Percentiles rank a stretch among this genome's conserved stretches.
These are phyloP conservation scores for Dimargaris xerosporica DNA, from an alignment of 192 early-diverging fungal genomes.

Conservation along the genomic window DNA sequence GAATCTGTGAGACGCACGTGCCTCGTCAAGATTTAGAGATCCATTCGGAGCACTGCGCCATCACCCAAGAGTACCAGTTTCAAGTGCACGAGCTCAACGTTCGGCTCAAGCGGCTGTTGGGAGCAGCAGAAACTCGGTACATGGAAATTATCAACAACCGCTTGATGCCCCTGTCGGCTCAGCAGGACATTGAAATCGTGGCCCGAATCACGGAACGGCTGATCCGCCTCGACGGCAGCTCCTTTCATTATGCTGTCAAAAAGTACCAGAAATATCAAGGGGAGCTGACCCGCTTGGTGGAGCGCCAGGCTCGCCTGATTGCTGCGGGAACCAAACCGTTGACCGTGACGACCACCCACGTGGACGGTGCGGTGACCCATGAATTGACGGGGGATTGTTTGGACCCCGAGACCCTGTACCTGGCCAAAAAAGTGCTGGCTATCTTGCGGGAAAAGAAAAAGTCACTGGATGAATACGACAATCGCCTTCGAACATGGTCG, in stretches of 20 bases:
- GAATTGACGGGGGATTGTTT: not conserved
- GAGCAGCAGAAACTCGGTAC: conserved; percentile 31
- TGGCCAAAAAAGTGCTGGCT: conserved; percentile 26
- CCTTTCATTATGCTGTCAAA: conserved; percentile 7
- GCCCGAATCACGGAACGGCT: conserved; percentile 23
- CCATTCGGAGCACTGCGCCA: conserved; percentile 66
- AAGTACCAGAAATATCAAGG: conserved; percentile 8
- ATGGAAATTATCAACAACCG: conserved; percentile 24
- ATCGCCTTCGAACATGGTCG: conserved; percentile 2
- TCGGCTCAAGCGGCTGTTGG: conserved; percentile 36
- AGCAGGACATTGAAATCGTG: conserved; percentile 23
- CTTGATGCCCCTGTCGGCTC: conserved; percentile 20
- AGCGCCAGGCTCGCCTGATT: not conserved
- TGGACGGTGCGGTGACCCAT: conserved; percentile 1
- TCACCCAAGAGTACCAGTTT: conserved; percentile 53
- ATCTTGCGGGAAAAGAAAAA: conserved; percentile 17
- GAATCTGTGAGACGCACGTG: conserved; percentile 76
- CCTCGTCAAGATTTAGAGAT: conserved; percentile 42
- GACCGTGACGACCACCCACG: not conserved
- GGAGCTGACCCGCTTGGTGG: not conserved
- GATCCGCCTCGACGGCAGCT: conserved; percentile 8
- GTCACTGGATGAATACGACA: conserved; percentile 10
- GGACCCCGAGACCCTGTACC: conserved; percentile 32
- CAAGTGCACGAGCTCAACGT: conserved; percentile 42
- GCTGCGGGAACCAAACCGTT: not conserved